Conservation (phyloP, 2,329 filamentous ascomycete genomes). For the Fonsecaea monophora region DNA sequence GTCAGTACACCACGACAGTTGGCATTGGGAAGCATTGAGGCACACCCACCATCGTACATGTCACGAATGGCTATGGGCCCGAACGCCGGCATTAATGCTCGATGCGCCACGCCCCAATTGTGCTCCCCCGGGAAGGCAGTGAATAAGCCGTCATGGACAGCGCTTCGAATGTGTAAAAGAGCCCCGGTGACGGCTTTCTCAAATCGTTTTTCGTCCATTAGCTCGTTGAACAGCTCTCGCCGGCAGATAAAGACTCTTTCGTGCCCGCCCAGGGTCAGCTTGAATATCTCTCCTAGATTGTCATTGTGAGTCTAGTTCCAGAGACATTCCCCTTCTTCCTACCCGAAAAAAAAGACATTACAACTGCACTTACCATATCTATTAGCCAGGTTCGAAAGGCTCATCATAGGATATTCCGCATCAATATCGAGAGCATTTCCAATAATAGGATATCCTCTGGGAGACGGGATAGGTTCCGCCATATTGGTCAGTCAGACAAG, state of each 20-base stretch:
- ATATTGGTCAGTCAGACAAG: not conserved
- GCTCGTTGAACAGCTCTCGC: conserved; percentile 62
- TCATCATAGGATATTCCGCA: too few relatives aligned
- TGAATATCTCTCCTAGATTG: too few relatives aligned
- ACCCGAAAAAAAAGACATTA: too few relatives aligned
- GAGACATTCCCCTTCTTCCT: too few relatives aligned
- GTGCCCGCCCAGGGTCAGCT: conserved; percentile 18
- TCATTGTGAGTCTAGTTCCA: too few relatives aligned
- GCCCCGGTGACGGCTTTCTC: conserved; percentile 60
- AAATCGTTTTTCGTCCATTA: conserved; percentile 70
- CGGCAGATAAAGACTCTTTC: conserved; percentile 17
- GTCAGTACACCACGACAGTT: too few relatives aligned
- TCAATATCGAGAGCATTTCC: conserved; percentile 30
- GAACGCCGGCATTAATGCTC: conserved; percentile 36
- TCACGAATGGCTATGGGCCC: conserved; percentile 31
- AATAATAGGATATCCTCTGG: conserved; percentile 26
- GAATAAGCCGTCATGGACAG: conserved; percentile 70
- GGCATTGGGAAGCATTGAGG: too few relatives aligned
- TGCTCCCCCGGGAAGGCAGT: conserved; percentile 57
- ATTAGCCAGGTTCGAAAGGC: too few relatives aligned
- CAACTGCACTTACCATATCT: too few relatives aligned
- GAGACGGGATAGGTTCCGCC: conserved; percentile 32
- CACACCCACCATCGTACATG: conserved; percentile 25
- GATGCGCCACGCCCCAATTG: conserved; percentile 36
- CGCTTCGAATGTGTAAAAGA: conserved; percentile 55